Conservation (phyloP, 2,329 filamentous ascomycete genomes). For the Pleurostoma richardsiae region DNA sequence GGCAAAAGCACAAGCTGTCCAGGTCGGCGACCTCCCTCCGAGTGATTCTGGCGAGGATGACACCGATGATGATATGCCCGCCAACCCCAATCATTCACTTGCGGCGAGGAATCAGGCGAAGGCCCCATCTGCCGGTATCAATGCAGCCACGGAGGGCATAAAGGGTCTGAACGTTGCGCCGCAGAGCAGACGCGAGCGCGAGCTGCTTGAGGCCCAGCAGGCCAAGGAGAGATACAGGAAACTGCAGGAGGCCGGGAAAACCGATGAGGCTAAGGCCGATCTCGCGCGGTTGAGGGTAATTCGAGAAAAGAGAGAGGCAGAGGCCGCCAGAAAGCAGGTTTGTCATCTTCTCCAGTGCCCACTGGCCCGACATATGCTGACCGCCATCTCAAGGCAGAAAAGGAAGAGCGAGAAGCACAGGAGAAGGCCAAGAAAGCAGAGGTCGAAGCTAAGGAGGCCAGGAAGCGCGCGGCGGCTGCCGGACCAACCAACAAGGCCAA, state of each 20-base stretch:
- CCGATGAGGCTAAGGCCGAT: conserved; percentile 89
- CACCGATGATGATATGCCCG: conserved; percentile 64
- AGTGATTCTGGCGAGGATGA: conserved; percentile 60
- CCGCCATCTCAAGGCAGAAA: conserved; percentile 44
- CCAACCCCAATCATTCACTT: conserved; percentile 89
- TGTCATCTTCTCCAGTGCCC: conserved; percentile 25
- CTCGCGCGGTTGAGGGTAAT: conserved; percentile 78
- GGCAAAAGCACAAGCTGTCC: conserved; percentile 64
- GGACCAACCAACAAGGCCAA: conserved; percentile 38
- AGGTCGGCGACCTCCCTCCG: conserved; percentile 81
- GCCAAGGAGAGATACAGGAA: conserved; percentile 89
- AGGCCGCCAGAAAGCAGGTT: conserved; percentile 78
- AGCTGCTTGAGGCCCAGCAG: conserved; percentile 81
- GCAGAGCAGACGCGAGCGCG: conserved; percentile 48
- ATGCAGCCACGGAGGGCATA: conserved; percentile 48
- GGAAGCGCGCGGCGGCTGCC: conserved; percentile 47
- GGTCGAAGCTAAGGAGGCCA: conserved; percentile 50
- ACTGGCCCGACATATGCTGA: not conserved
- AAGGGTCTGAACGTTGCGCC: conserved; percentile 43
- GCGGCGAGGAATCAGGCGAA: conserved; percentile 58
- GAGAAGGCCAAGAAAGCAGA: conserved; percentile 44
- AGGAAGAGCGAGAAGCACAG: conserved; percentile 49
- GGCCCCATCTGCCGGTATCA: conserved; percentile 30
- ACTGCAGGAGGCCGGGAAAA: conserved; percentile 91
- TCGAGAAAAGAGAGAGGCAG: conserved; percentile 78